These are phyloP conservation scores for Cutaneotrichosporon mucoides DNA, from an alignment of 1,284 basidiomycete genomes.

Conservation along the genomic window DNA sequence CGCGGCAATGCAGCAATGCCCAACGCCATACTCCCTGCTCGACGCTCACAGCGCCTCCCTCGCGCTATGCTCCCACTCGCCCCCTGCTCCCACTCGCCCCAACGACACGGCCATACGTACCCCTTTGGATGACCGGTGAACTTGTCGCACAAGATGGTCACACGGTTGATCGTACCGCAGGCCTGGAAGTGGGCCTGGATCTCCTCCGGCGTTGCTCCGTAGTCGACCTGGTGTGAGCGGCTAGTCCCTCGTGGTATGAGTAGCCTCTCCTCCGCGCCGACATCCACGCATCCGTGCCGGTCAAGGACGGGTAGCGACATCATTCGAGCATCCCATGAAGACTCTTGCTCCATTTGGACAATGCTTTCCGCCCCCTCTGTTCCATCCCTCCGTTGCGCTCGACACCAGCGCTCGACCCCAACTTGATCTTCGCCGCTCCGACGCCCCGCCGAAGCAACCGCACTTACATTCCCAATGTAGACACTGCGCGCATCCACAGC, in stretches of 20 bases:
- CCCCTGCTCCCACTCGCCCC: background rate
- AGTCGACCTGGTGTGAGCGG: conserved; percentile 73
- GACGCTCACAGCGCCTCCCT: background rate
- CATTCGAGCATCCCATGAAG: too few species aligned
- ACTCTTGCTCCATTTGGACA: too few species aligned
- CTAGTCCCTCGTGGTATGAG: background rate
- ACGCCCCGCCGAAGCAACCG: too few species aligned
- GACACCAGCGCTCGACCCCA: too few species aligned
- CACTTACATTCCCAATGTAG: conserved; percentile 95
- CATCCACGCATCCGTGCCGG: too few species aligned
- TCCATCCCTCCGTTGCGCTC: too few species aligned
- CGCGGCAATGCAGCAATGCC: too few species aligned
- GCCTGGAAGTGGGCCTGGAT: conserved; percentile 97
- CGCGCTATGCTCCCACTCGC: too few species aligned
- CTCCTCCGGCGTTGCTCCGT: conserved; percentile 94
- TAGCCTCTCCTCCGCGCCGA: too few species aligned
- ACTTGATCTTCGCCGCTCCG: too few species aligned
- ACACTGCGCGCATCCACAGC: conserved; percentile 82
- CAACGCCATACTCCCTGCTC: background rate
- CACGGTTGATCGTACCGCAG: conserved; percentile 96
- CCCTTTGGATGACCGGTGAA: conserved; percentile 99
- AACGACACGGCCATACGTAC: conserved; percentile 53
- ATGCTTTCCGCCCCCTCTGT: too few species aligned
- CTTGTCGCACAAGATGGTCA: conserved; percentile 99
- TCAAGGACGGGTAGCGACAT: too few species aligned